phyloP scores from a whole-genome alignment of 495 filamentous ascomycete genomes.

The Cudoniella acicularis region DNA sequence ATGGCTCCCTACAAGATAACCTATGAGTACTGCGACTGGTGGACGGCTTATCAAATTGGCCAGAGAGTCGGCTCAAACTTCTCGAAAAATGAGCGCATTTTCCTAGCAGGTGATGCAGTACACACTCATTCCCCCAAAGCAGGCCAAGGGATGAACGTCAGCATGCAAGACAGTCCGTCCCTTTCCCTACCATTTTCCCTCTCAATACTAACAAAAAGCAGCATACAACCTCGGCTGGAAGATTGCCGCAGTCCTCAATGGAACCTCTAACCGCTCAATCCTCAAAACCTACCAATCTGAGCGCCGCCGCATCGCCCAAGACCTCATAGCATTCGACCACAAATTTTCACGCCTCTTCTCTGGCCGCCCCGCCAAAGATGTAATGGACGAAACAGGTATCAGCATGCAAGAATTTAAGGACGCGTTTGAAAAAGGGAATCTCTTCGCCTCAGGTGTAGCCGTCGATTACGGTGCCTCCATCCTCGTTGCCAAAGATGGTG shows the following conservation, averaged over 20 bases:
- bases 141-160: constrained; percentile 74
- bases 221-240: constrained; percentile 77
- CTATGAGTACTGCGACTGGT: constrained; percentile 63
- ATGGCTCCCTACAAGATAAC: constrained; percentile 58
- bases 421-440: constrained; percentile 31
- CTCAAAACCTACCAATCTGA: constrained; percentile 70
- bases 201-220: constrained; percentile 24
- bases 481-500: constrained; percentile 22
- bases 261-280: constrained; percentile 46
- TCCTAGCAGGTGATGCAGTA: constrained; percentile 46
- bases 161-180: constrained; percentile 47
- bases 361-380: constrained; percentile 27
- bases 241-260: constrained; percentile 56
- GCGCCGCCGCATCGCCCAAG: constrained; percentile 62
- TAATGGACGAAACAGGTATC: constrained; percentile 23
- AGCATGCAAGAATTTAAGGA: constrained; percentile 43
- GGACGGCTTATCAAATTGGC: constrained; percentile 48
- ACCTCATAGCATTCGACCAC: constrained; percentile 71
- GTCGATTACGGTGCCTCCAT: constrained; percentile 32
- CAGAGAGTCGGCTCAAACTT: constrained; percentile 17
- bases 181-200: constrained; percentile 23
- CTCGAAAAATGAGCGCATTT: constrained; percentile 15
- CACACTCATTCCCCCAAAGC: constrained; percentile 69
- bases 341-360: constrained; percentile 49
- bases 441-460: constrained; percentile 34